Conservation (phyloP, 164 flowering plant genomes). For the Nymphaea colorata region DNA sequence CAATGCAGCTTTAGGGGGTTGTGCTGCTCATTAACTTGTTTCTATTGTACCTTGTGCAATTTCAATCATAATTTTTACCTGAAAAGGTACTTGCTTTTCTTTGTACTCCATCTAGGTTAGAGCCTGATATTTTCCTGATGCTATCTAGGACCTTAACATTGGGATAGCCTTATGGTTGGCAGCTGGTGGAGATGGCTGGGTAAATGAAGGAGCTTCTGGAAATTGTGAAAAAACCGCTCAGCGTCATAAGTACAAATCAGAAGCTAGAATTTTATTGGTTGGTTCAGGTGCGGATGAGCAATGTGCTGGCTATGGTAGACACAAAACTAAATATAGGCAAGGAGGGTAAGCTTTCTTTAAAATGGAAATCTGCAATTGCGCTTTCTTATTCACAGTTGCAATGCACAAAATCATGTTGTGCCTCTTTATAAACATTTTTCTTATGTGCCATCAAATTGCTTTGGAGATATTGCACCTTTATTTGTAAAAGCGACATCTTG, state of each 20-base stretch:
- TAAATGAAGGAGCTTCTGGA: slow-evolving; percentile 20
- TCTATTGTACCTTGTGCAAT: too few relatives aligned
- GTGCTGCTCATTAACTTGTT: too few relatives aligned
- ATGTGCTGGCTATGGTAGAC: slow-evolving; percentile 97
- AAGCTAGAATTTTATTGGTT: slow-evolving; percentile 71
- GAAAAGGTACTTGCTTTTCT: too few relatives aligned
- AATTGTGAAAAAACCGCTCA: slow-evolving; percentile 10
- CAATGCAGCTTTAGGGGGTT: too few relatives aligned
- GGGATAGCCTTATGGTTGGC: slow-evolving; percentile 96
- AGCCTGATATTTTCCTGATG: background rate
- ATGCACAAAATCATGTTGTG: background rate
- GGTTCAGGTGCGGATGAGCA: slow-evolving; percentile 99
- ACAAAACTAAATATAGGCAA: slow-evolving; percentile 65
- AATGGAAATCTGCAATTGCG: background rate
- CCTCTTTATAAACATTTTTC: background rate
- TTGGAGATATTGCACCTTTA: background rate
- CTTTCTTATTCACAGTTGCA: background rate
- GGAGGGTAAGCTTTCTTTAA: slow-evolving; percentile 44
- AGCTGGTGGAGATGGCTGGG: slow-evolving; percentile 84
- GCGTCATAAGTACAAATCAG: slow-evolving; percentile 51
- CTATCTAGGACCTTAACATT: slow-evolving; percentile 79
- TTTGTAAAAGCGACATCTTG: too few relatives aligned
- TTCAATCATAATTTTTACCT: too few relatives aligned
- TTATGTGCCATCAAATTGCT: background rate
- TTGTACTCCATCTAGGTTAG: background rate